These are phyloP conservation scores for Arthrobotrys entomopaga DNA, from an alignment of 2,329 filamentous ascomycete species.

Conservation along the genomic window DNA sequence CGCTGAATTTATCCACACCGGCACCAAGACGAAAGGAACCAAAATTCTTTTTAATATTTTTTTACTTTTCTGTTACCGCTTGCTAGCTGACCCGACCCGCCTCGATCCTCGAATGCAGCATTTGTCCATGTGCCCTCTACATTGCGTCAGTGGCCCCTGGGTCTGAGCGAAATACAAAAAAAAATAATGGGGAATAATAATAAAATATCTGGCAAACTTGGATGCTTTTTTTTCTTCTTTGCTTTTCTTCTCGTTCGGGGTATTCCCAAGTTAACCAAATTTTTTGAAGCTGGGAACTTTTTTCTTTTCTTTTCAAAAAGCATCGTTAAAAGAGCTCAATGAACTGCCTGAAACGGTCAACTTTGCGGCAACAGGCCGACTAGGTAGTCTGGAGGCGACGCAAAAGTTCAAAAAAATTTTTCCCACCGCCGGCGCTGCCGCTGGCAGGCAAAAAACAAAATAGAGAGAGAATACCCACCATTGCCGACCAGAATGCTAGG, in stretches of 20 bases:
- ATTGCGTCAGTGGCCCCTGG: slow-evolving; percentile 52
- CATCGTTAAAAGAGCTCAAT: slow-evolving; percentile 43
- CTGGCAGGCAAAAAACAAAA: slow-evolving; percentile 12
- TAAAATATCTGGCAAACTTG: slow-evolving; percentile 2
- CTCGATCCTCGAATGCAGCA: slow-evolving; percentile 44
- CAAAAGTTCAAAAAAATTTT: slow-evolving; percentile 2
- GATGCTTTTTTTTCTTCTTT: too few species aligned
- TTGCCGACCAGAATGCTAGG: background rate
- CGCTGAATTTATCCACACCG: slow-evolving; percentile 40
- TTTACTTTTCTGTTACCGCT: too few species aligned
- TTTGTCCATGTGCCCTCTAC: slow-evolving; percentile 54
- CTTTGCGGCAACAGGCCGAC: slow-evolving; percentile 48
- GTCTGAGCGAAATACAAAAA: slow-evolving; percentile 34
- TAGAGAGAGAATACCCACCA: too few species aligned
- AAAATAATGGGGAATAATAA: slow-evolving; percentile 17
- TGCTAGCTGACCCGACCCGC: slow-evolving; percentile 8
- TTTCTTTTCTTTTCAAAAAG: slow-evolving; percentile 30
- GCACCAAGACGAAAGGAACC: slow-evolving; percentile 21
- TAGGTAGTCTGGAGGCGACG: too few species aligned
- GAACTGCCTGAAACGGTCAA: slow-evolving; percentile 44
- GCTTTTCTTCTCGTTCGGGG: slow-evolving; percentile 7
- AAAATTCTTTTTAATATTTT: background rate
- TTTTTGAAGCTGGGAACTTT: slow-evolving; percentile 27
- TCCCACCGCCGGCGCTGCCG: background rate
- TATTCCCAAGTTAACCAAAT: background rate